These are phyloP conservation scores for Entomortierella chlamydospora DNA, from an alignment of 192 early-diverging fungal species.

Conservation along the genomic window DNA sequence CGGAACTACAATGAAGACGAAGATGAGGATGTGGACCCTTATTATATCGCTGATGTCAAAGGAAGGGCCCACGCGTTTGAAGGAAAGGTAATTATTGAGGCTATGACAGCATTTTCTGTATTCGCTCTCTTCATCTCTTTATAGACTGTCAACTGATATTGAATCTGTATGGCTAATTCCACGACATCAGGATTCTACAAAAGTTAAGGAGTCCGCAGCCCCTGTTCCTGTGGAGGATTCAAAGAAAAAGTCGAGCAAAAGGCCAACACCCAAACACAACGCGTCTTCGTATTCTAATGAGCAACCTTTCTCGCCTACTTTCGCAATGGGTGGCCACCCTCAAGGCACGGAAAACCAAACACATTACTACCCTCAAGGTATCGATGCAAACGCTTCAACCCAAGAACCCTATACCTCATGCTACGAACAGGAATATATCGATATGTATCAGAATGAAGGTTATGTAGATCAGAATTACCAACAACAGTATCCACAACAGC, in stretches of 20 bases:
- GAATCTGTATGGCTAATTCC: too few relatives aligned
- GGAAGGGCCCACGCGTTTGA: slow-evolving; percentile 37
- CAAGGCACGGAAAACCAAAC: not conserved
- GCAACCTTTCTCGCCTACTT: slow-evolving; percentile 24
- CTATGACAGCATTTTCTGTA: not conserved
- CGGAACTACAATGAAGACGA: slow-evolving; percentile 35
- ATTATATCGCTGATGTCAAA: slow-evolving; percentile 40
- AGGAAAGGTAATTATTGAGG: slow-evolving; percentile 22
- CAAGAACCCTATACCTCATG: not conserved
- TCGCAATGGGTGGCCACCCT: not conserved
- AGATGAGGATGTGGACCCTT: slow-evolving; percentile 34
- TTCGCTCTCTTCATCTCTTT: too few relatives aligned
- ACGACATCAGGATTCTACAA: not conserved
- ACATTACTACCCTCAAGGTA: not conserved
- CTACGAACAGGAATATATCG: not conserved
- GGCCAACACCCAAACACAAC: slow-evolving; percentile 22
- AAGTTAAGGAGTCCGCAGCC: not conserved
- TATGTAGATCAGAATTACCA: slow-evolving; percentile 1
- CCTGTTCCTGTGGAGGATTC: not conserved
- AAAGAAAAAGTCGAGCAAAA: slow-evolving; percentile 4
- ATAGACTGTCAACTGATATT: too few relatives aligned
- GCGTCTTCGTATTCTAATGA: slow-evolving; percentile 31
- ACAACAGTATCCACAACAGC: not conserved
- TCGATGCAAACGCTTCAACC: not conserved
- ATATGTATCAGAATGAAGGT: not conserved